Evolutionary conservation across 768 basidiomycete genomes (phyloP), one percentile per base, ranked within the genome.

Genomic region (Dioszegia hungarica): DNA sequence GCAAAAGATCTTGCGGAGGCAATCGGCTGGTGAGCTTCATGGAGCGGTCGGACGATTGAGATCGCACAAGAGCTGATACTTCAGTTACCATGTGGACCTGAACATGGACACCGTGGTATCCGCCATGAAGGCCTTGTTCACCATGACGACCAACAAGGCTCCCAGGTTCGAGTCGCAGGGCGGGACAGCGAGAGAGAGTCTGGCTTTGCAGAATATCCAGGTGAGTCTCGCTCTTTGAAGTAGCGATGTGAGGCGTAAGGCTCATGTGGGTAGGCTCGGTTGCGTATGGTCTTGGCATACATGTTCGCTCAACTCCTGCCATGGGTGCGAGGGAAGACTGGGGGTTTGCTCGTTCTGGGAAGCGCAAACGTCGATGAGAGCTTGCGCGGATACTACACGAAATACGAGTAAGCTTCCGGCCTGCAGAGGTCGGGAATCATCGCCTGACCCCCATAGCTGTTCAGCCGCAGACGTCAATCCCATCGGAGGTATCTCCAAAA

Each of bases 291-390:
- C 2, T 76, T 98, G 17, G 83, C 90, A 1, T 98, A 98, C 73
- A 77, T 95, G 77, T 97, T 98, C 64, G 93, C 94, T 8, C 94
- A 97, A 68, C 83, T 98, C 3, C 77, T 97, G 29, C 94, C 91
- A 2, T 97, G 89, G 86, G 89, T 87, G 0, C 80, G 93, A 59
- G 90, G 92, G 0, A 83, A 83, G 68, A 75, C 77, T 37, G 95
- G 95, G 0, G 90, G 90, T 5, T 76, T 99, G 33, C 84, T 98
- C 24, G 95, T 98, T 1, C 82, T 98, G n/a, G 95, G 95, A 1
- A 93, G 90, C 62, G 93, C 95, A 17, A 98, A 98, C 70, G 95
- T 99, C 1, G 95, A 99, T 68, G 95, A 98, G 79, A 94, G 93
- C 79, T 81, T 98, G 55, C 85, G 95, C 50, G 95, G 95, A 5